These are phyloP conservation scores for Tuber brumale DNA, from an alignment of 495 filamentous ascomycete species.

Conservation along the genomic window DNA sequence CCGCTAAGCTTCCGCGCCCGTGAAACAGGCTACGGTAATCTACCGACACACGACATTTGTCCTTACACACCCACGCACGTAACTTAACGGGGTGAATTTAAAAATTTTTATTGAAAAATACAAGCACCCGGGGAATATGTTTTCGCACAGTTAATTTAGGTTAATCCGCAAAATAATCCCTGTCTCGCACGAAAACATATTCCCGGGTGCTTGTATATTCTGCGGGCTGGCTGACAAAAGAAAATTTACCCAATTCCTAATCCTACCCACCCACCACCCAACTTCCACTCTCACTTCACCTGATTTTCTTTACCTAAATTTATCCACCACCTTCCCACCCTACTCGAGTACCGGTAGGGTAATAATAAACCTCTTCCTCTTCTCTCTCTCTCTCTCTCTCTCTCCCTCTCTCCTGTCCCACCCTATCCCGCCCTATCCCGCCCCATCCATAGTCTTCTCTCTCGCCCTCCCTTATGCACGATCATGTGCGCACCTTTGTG, in stretches of 20 bases:
- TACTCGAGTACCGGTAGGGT: neutral
- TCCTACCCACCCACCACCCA: neutral
- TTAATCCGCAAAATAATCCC: no score
- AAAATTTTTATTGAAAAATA: no score
- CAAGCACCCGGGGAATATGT: no score
- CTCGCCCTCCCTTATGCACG: neutral
- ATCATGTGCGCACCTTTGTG: neutral
- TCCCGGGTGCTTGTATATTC: no score
- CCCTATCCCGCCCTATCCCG: neutral
- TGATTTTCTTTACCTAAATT: no score
- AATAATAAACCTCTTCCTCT: neutral
- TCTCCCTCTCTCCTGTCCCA: neutral
- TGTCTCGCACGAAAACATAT: no score
- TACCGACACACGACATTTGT: neutral
- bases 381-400: no score
- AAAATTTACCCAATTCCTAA: neutral
- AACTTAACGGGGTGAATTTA: neutral
- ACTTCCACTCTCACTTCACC: neutral
- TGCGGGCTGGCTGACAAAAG: neutral
- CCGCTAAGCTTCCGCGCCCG: neutral
- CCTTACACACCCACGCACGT: neutral
- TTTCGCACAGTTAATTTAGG: no score
- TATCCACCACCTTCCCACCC: neutral
- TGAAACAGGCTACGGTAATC: neutral
- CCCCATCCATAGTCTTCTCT: neutral